Evolutionary conservation across 2,329 filamentous ascomycete genomes (phyloP), one percentile per base, ranked within the genome.

Genomic region (Amauroascus niger): DNA sequence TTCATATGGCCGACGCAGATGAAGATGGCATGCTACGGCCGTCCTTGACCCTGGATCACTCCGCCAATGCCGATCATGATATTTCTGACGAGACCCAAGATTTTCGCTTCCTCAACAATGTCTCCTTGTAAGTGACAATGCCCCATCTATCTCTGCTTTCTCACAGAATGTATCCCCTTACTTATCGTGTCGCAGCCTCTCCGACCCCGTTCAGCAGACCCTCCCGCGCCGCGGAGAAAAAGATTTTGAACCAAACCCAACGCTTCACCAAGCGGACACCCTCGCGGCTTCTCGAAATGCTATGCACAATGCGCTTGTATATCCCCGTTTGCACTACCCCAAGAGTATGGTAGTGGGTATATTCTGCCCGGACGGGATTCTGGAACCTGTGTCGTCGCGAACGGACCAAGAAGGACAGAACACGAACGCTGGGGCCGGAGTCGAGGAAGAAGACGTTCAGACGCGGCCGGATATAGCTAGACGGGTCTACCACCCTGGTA

Each of bases 241-340:
- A 70, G 93, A 98, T 72, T 98, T 96, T 68, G 93, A 97, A 71
- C 84, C 87, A 26, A 89, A 97, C 70, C 87, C 87, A 46, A 97
- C 93, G 1, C 79, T 81, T 30, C 81, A 87, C 30, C 93, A 98
- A 70, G 82, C 84, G 59, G 78, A 79, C 54, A 80, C 84, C 7
- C 82, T 98, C 49, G 85, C 88, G 64, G 80, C 86, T 45, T 95
- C 88, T 58, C 83, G 91, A 52, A 77, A 79, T 61, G 91, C 90
- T 18, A 93, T 98, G 86, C 87, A 95, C 69, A 83, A 88, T 62
- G 90, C 91, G 1, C 77, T 97, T 53, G 79, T 82, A 49, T 85
- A 86, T 67, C 86, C 86, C 47, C 81, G 91, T 48, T 75, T 85
- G 26, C 89, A 95, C 66, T 73, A 76, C n/a, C 75, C 79, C 3